Percentiles rank a stretch among this genome's conserved stretches.
Evolutionary conservation across 2,329 filamentous ascomycete species (phyloP).

Genomic region (Pyrenochaeta sp.): DNA sequence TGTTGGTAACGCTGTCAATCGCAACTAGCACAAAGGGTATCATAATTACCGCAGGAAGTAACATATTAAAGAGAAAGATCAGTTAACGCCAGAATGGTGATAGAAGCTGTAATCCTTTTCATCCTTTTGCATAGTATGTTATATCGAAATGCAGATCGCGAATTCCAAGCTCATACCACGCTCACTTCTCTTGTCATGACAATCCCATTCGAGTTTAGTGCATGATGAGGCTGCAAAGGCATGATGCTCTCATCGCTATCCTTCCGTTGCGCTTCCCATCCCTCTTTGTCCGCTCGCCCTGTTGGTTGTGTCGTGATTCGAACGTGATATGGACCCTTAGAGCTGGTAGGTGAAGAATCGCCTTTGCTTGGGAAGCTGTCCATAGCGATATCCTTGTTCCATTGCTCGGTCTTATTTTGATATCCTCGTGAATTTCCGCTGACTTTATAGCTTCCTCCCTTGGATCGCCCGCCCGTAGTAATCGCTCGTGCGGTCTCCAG

Average conservation of each 20-base stretch:
- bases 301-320: constrained; percentile 21
- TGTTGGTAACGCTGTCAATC: neutral
- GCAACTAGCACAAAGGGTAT: neutral
- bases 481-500: constrained; percentile 34
- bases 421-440: constrained; percentile 28
- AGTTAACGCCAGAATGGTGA: neutral
- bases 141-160: neutral
- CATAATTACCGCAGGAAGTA: neutral
- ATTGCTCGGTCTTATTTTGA: constrained; percentile 23
- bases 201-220: constrained; percentile 20
- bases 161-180: constrained; percentile 8
- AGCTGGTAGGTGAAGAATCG: constrained; percentile 1
- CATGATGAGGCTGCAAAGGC: constrained; percentile 16
- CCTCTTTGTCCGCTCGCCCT: constrained; percentile 25
- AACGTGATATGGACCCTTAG: constrained; percentile 24
- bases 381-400: constrained; percentile 23
- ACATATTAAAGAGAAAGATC: neutral
- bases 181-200: constrained; percentile 30
- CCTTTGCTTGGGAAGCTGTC: constrained; percentile 10
- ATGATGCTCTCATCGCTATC: constrained; percentile 28
- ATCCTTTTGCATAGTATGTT: neutral
- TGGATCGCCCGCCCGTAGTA: constrained; percentile 25
- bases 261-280: constrained; percentile 27
- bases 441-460: constrained; percentile 19
- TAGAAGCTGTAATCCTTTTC: neutral